Percentiles rank a stretch among this genome's conserved stretches.
Evolutionary conservation across 176 grass and related monocot species (phyloP).

Genomic region (Paspalum notatum): DNA sequence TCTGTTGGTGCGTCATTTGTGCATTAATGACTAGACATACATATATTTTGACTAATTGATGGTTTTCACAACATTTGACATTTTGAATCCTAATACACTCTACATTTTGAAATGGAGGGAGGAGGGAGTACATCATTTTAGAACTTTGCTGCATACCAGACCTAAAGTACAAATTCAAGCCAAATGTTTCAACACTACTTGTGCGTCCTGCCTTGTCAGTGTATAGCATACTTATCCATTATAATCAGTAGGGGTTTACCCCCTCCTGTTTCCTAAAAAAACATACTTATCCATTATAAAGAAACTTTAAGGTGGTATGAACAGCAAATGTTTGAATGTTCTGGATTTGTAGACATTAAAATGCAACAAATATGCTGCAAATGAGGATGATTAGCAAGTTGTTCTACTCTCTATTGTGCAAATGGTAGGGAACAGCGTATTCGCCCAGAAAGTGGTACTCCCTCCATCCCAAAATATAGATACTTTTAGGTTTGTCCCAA

Average conservation of each 20-base stretch:
- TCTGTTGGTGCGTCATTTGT: too few species aligned
- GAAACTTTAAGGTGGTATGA: neutral
- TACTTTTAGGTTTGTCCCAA: too few species aligned
- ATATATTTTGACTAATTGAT: too few species aligned
- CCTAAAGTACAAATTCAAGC: neutral
- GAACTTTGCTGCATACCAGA: neutral
- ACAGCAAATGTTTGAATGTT: neutral
- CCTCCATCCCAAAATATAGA: too few species aligned
- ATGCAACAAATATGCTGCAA: neutral
- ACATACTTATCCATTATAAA: neutral
- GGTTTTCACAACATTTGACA: too few species aligned
- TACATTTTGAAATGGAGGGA: too few species aligned
- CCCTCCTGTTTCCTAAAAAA: too few species aligned
- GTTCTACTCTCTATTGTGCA: neutral
- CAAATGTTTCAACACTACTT: neutral
- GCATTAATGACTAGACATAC: too few species aligned
- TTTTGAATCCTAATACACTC: too few species aligned
- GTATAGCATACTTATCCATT: neutral
- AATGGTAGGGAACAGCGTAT: neutral
- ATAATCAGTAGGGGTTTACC: too few species aligned
- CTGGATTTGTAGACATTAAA: neutral
- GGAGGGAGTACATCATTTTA: neutral
- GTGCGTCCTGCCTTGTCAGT: neutral
- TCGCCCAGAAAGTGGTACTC: neutral
- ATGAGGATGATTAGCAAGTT: neutral